A percentile compares a stretch with the other conserved stretches of the same genome.
Conservation (phyloP, 1,284 basidiomycete genomes). For the Grifola frondosa region DNA sequence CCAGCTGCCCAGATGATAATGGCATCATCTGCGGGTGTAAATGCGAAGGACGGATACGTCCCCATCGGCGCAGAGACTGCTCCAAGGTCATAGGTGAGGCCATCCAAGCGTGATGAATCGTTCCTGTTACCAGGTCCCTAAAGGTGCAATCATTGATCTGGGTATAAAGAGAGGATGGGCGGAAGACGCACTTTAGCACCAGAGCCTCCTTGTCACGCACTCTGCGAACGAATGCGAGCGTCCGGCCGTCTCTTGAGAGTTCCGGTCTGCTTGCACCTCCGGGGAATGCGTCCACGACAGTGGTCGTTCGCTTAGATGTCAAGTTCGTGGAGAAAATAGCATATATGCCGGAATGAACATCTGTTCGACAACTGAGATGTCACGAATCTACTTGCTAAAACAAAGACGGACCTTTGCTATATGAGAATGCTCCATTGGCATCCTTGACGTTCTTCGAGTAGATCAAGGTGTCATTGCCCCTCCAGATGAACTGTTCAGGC, state of each 20-base stretch:
- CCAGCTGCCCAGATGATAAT: constrained; percentile 74
- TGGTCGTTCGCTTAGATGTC: constrained; percentile 50
- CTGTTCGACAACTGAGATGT: constrained; percentile 34
- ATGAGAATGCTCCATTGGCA: constrained; percentile 47
- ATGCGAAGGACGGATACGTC: constrained; percentile 72
- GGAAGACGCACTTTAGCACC: constrained; percentile 58
- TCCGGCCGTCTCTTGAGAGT: constrained; percentile 64
- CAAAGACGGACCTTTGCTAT: constrained; percentile 56
- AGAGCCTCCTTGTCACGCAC: constrained; percentile 71
- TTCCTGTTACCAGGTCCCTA: constrained; percentile 67
- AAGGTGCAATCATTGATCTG: not conserved
- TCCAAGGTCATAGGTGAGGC: constrained; percentile 64
- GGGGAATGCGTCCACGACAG: constrained; percentile 53
- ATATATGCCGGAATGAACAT: constrained; percentile 70
- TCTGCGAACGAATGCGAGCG: constrained; percentile 70
- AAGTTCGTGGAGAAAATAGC: constrained; percentile 63
- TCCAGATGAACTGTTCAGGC: constrained; percentile 68
- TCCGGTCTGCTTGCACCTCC: constrained; percentile 74
- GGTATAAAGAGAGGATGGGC: not conserved
- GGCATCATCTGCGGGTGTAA: constrained; percentile 58
- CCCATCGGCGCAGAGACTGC: constrained; percentile 69
- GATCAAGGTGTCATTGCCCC: constrained; percentile 54
- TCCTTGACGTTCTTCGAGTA: constrained; percentile 65
- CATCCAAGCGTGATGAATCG: constrained; percentile 66
- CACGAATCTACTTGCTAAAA: not conserved